Base-by-base conservation (phyloP, 1,284 basidiomycete genomes). In the Peniophora sp. region DNA sequence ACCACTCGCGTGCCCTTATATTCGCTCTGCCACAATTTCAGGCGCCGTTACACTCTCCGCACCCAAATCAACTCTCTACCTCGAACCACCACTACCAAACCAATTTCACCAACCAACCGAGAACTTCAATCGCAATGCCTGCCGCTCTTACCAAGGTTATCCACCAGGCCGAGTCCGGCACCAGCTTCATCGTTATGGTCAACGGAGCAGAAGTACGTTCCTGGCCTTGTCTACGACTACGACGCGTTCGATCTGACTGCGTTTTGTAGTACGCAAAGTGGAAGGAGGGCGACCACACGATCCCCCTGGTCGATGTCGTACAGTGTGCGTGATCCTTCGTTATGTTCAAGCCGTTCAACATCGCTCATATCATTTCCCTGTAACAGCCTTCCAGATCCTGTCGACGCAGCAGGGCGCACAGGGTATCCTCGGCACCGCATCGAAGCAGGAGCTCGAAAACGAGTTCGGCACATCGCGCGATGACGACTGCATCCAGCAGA, bases 401-500 rank as follows among this genome's bases (percentile, higher is more conserved):
- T 70, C 77, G 62, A 85, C 84, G 20, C 65, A 65, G 22, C 85
- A 89, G 64, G 89, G 89, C 11, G 65, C 75, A 10, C 87, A 89
- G 64, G 89, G 89, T 8, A 64, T 80, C 45, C 75, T 89, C 41
- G 79, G 83, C 27, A 71, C 73, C 50, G 75, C 85, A 6, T 91
- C 89, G 16, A 81, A 85, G 47, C 89, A 91, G 61, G 83, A 89
- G 61, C 78, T 92, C 41, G 86, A 89, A 48, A 82, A 68, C 54
- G 69, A 69, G 23, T 92, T 92, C 58, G 82, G 76, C 32, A 77
- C 83, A 8, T 66, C 71, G 58, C 82, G 80, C 52, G 85, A 89
- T 48, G 61, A 70, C 25, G 85, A 89, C 2, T 83, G 85, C 14
- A 66, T 87, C 22, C 61, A 65, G 49, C 62, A 65, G 17, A 73